These are phyloP conservation scores for Diplodia seriata DNA, from an alignment of 2,329 filamentous ascomycete species.

Conservation along the genomic window DNA sequence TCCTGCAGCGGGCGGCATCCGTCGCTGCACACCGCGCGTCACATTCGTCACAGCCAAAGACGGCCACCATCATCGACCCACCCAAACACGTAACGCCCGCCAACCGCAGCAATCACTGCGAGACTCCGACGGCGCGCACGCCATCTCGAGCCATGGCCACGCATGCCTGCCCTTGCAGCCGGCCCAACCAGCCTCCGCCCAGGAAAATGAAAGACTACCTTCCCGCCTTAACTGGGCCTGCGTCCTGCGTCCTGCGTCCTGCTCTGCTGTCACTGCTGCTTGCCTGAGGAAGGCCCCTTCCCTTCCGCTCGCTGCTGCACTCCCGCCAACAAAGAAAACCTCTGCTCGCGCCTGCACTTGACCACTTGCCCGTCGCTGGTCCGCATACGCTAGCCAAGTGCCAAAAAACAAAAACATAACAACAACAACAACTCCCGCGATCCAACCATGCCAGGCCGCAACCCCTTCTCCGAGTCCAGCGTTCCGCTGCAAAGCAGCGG, in stretches of 20 bases:
- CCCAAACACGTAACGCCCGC: conserved; percentile 2
- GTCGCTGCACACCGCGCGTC: conserved; percentile 26
- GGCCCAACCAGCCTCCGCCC: neutral
- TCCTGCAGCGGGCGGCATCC: neutral
- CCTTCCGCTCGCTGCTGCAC: neutral
- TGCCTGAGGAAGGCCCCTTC: neutral
- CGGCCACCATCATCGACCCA: conserved; percentile 19
- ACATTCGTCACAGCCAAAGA: conserved; percentile 28
- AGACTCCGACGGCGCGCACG: neutral
- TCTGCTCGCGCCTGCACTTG: neutral
- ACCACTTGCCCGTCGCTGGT: neutral
- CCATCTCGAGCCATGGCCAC: conserved; percentile 9
- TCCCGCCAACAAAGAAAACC: neutral
- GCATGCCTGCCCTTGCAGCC: conserved; percentile 20
- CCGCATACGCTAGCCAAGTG: neutral
- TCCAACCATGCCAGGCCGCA: neutral
- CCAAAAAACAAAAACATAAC: no score
- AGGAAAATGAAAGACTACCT: neutral
- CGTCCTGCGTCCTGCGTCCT: no score
- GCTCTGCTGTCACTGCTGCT: neutral
- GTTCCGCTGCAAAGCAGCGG: conserved; percentile 2
- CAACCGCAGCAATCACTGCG: neutral
- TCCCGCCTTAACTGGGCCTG: no score
- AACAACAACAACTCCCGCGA: no score
- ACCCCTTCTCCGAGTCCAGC: conserved; percentile 11